A percentile compares a stretch with the other conserved stretches of the same genome.
Conservation (phyloP, 2,329 filamentous ascomycete genomes). For the Cercospora sp. region DNA sequence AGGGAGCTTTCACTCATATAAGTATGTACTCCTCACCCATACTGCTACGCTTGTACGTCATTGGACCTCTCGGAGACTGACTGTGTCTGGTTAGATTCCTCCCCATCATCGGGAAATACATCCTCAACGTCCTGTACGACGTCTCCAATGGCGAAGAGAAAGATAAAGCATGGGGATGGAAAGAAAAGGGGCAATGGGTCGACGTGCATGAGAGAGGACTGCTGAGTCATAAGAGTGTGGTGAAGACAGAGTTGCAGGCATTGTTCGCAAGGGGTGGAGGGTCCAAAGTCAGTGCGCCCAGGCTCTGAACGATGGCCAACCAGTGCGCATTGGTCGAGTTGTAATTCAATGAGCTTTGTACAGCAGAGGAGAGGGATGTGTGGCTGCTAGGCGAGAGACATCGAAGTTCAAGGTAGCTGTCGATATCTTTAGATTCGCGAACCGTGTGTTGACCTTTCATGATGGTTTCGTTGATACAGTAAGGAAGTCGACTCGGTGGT, state of each 20-base stretch:
- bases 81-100: slow-evolving; percentile 48
- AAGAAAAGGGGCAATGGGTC: slow-evolving; percentile 19
- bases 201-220: slow-evolving; percentile 25
- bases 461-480: too few relatives aligned
- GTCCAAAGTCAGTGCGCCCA: neutral
- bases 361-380: too few relatives aligned
- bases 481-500: too few relatives aligned
- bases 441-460: too few relatives aligned
- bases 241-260: slow-evolving; percentile 22
- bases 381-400: too few relatives aligned
- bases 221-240: slow-evolving; percentile 21
- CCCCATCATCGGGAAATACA: slow-evolving; percentile 62
- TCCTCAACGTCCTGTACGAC: slow-evolving; percentile 46
- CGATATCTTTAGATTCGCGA: too few relatives aligned
- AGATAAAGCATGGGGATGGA: slow-evolving; percentile 34
- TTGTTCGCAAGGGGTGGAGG: slow-evolving; percentile 10
- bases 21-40: slow-evolving; percentile 11
- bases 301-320: neutral
- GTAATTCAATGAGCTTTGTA: too few relatives aligned
- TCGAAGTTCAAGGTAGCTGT: too few relatives aligned
- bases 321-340: too few relatives aligned
- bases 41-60: too few relatives aligned
- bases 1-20: slow-evolving; percentile 60
- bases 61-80: too few relatives aligned
- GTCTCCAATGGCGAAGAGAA: slow-evolving; percentile 41